Conservation (phyloP, 2,329 filamentous ascomycete genomes). For the Colletotrichum brevisporum region DNA sequence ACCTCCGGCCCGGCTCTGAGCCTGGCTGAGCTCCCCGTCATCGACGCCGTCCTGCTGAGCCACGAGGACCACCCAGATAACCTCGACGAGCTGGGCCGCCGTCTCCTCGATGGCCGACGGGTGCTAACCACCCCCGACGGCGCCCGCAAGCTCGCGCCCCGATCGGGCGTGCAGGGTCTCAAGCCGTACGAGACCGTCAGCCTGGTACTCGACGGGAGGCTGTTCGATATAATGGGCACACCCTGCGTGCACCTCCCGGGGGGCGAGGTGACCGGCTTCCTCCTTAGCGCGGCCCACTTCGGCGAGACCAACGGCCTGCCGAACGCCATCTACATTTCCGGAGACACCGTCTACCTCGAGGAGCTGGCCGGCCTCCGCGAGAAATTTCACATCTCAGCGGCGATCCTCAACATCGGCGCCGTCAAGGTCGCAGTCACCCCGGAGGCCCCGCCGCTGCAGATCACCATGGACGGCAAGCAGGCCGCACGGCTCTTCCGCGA, state of each 20-base stretch:
- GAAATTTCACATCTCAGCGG: neutral
- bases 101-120: neutral
- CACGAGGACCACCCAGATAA: constrained; percentile 67
- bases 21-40: constrained; percentile 56
- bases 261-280: neutral
- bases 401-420: neutral
- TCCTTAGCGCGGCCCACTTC: neutral
- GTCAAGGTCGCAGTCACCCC: neutral
- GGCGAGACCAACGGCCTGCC: neutral
- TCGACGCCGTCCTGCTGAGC: constrained; percentile 63
- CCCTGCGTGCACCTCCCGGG: neutral
- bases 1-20: constrained; percentile 49
- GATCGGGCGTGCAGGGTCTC: constrained; percentile 47
- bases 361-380: neutral
- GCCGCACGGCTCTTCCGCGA: constrained; percentile 55
- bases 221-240: neutral
- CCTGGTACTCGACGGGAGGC: neutral
- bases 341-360: neutral
- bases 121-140: neutral
- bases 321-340: neutral
- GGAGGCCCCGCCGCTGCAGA: neutral
- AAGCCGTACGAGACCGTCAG: constrained; percentile 49
- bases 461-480: constrained; percentile 59
- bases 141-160: constrained; percentile 19
- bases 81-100: constrained; percentile 27